Evolutionary conservation across 768 basidiomycete species (phyloP).

Genomic region (Hygrocybe punicea): DNA sequence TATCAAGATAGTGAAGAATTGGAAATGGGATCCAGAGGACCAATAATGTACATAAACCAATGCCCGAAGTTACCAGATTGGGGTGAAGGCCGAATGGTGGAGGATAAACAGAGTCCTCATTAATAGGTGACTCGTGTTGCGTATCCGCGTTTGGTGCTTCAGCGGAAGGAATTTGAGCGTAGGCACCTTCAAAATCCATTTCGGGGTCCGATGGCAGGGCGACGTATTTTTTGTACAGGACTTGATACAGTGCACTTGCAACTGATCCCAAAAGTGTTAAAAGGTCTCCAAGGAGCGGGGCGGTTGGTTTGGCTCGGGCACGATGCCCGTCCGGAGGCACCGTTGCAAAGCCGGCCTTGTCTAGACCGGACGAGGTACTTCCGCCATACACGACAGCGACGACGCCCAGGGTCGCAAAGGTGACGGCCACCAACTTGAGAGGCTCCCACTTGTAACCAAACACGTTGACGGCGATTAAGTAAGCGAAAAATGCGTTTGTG

Average conservation of each 20-base stretch:
- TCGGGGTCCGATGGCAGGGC: conserved; percentile 68
- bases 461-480: conserved; percentile 75
- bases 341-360: conserved; percentile 11
- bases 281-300: conserved; percentile 69
- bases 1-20: conserved; percentile 60
- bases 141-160: conserved; percentile 27
- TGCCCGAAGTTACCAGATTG: conserved; percentile 72
- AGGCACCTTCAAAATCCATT: conserved; percentile 38
- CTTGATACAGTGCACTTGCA: conserved; percentile 75
- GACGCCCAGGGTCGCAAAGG: conserved; percentile 78
- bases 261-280: conserved; percentile 71
- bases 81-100: conserved; percentile 84
- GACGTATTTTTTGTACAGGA: conserved; percentile 77
- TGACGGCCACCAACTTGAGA: conserved; percentile 65
- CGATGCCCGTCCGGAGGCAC: conserved; percentile 11
- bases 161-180: conserved; percentile 43
- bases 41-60: conserved; percentile 75
- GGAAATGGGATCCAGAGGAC: conserved; percentile 79
- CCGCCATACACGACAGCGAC: conserved; percentile 82
- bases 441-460: conserved; percentile 62
- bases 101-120: conserved; percentile 42
- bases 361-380: conserved; percentile 27
- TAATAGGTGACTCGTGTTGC: conserved; percentile 11
- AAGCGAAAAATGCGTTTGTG: conserved; percentile 88
- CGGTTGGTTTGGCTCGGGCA: conserved; percentile 31